phyloP scores from a whole-genome alignment of 352 stramenopile species.

The Albugo laibachii region DNA sequence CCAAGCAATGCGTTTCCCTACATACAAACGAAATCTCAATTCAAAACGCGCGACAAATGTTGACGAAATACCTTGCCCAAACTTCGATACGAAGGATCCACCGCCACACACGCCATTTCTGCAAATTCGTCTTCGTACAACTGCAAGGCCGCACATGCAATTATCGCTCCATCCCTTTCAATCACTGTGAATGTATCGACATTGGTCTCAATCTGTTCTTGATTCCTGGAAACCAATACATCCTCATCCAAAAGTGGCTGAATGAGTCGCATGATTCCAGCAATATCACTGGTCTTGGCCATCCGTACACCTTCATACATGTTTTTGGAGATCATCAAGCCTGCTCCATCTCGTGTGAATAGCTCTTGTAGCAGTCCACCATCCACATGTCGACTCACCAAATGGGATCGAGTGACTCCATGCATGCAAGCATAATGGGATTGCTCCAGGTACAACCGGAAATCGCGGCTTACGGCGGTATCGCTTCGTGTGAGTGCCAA shows the following conservation, averaged over 20 bases:
- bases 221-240: slow-evolving; percentile 69
- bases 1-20: slow-evolving; percentile 80
- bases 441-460: slow-evolving; percentile 68
- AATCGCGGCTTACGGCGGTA: slow-evolving; percentile 34
- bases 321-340: slow-evolving; percentile 92
- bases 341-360: slow-evolving; percentile 94
- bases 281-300: slow-evolving; percentile 83
- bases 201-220: slow-evolving; percentile 79
- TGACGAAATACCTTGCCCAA: slow-evolving; percentile 31
- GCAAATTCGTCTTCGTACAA: slow-evolving; percentile 80
- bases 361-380: slow-evolving; percentile 90
- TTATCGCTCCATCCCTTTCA: slow-evolving; percentile 75
- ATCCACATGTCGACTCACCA: slow-evolving; percentile 73
- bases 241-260: slow-evolving; percentile 76
- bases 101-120: slow-evolving; percentile 80
- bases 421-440: slow-evolving; percentile 69
- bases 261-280: slow-evolving; percentile 75
- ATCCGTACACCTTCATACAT: slow-evolving; percentile 92
- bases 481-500: slow-evolving; percentile 36
- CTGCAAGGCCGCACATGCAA: slow-evolving; percentile 76
- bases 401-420: slow-evolving; percentile 65
- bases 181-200: slow-evolving; percentile 78
- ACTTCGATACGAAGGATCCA: slow-evolving; percentile 74
- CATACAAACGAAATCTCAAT: not conserved
- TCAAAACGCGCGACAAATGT: not conserved